phyloP scores from a whole-genome alignment of 208 protist species.

The Vickermania spadyakhi region DNA sequence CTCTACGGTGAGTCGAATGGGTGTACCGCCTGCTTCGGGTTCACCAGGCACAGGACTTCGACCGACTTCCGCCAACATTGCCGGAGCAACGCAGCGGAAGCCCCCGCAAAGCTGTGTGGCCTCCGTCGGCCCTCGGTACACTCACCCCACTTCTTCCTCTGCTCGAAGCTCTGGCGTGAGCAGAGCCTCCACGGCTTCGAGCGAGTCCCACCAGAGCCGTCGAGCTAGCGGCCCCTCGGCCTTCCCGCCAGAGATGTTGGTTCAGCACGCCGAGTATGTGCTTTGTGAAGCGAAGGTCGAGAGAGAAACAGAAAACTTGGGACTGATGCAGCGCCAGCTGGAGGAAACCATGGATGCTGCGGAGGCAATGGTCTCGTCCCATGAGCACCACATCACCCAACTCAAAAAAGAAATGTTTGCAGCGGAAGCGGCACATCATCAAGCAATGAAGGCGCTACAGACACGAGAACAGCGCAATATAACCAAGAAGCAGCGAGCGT shows the following conservation, averaged over 20 bases:
- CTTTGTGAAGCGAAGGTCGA: conserved; percentile 6
- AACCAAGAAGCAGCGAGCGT: conserved; percentile 19
- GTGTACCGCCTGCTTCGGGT: too few species aligned
- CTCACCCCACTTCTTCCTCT: too few species aligned
- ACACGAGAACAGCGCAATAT: conserved; percentile 25
- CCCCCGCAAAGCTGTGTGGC: too few species aligned
- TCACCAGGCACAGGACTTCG: too few species aligned
- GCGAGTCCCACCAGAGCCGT: too few species aligned
- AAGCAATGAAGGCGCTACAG: conserved; percentile 8
- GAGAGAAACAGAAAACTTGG: conserved; percentile 9
- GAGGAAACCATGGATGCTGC: conserved; percentile 23
- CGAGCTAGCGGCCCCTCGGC: too few species aligned
- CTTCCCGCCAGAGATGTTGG: neutral
- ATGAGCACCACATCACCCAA: conserved; percentile 16
- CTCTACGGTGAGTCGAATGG: too few species aligned
- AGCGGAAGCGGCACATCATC: conserved; percentile 7
- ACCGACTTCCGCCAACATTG: too few species aligned
- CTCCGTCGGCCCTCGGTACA: too few species aligned
- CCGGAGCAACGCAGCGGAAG: too few species aligned
- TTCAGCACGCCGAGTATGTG: neutral
- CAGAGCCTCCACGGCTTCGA: too few species aligned
- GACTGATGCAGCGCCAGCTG: conserved; percentile 4
- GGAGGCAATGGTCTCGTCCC: conserved; percentile 21
- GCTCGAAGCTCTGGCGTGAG: too few species aligned
- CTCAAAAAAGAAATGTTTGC: conserved; percentile 15